Evolutionary conservation across 23 red algal species (phyloP).

Genomic region (Gracilaria gracilis): DNA sequence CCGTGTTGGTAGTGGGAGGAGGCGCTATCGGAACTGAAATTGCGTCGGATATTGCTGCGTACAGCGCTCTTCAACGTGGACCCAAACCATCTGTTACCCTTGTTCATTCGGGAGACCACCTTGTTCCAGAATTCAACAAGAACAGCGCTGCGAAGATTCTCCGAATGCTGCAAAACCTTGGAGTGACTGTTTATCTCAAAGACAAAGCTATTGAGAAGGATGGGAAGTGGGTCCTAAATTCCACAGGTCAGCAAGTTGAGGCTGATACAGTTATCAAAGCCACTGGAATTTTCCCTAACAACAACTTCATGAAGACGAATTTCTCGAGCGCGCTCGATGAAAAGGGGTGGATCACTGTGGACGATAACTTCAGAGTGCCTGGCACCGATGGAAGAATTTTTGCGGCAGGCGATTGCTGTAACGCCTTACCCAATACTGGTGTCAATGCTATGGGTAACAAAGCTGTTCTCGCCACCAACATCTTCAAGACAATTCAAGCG

Average conservation of each 20-base stretch:
- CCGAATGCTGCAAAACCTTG: slow-evolving; percentile 30
- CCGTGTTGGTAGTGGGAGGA: slow-evolving; percentile 48
- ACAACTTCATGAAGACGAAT: slow-evolving; percentile 26
- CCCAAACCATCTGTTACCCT: slow-evolving; percentile 42
- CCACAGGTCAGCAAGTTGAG: slow-evolving; percentile 24
- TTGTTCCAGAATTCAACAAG: slow-evolving; percentile 53
- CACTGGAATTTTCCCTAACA: slow-evolving; percentile 27
- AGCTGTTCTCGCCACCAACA: slow-evolving; percentile 33
- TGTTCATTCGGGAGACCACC: slow-evolving; percentile 47
- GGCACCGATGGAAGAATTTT: slow-evolving; percentile 42
- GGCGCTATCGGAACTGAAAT: slow-evolving; percentile 66
- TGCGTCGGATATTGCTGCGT: slow-evolving; percentile 53
- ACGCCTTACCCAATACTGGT: slow-evolving; percentile 24
- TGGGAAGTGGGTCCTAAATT: slow-evolving; percentile 43
- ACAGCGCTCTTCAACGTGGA: neutral
- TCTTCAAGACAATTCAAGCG: slow-evolving; percentile 19
- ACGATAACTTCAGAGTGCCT: slow-evolving; percentile 41
- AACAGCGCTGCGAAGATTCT: slow-evolving; percentile 31
- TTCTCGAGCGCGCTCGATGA: slow-evolving; percentile 22
- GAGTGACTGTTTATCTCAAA: slow-evolving; percentile 35
- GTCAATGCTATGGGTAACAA: slow-evolving; percentile 38
- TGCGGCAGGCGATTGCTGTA: slow-evolving; percentile 66
- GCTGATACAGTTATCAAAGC: slow-evolving; percentile 28
- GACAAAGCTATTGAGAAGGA: slow-evolving; percentile 40
- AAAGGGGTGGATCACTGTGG: slow-evolving; percentile 40